phyloP scores from a whole-genome alignment of 2,329 filamentous ascomycete genomes.

The Thielaviopsis populi region DNA sequence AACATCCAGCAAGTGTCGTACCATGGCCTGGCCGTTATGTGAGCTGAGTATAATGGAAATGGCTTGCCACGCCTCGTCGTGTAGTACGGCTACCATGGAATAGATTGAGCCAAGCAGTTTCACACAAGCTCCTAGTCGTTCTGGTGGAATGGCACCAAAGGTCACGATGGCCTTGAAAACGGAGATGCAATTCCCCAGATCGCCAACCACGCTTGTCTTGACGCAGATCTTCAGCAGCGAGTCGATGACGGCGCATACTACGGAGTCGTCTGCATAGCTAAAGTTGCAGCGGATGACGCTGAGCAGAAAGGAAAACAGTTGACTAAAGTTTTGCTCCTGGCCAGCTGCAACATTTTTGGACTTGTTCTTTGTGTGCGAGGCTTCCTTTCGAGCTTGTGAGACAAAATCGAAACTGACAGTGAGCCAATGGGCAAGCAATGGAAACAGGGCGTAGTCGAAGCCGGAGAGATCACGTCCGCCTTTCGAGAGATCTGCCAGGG shows the following conservation, averaged over 20 bases:
- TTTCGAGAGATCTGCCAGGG: conserved; percentile 45
- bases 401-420: conserved; percentile 39
- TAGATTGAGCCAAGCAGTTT: conserved; percentile 59
- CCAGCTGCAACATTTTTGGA: conserved; percentile 20
- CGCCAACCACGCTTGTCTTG: conserved; percentile 47
- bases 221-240: conserved; percentile 51
- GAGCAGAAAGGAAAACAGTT: conserved; percentile 48
- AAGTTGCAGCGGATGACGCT: conserved; percentile 65
- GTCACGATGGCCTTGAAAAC: conserved; percentile 58
- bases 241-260: conserved; percentile 46
- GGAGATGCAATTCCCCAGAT: conserved; percentile 51
- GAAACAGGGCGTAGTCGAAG: conserved; percentile 52
- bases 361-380: conserved; percentile 24
- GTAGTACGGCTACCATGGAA: conserved; percentile 44
- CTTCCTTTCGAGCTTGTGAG: conserved; percentile 36
- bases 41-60: conserved; percentile 57
- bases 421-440: conserved; percentile 47
- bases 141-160: conserved; percentile 51
- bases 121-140: conserved; percentile 49
- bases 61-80: conserved; percentile 53
- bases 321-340: conserved; percentile 47
- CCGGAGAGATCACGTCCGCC: conserved; percentile 47
- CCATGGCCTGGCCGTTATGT: conserved; percentile 55
- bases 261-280: conserved; percentile 48
- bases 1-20: conserved; percentile 49